Evolutionary conservation across 2,329 filamentous ascomycete genomes (phyloP).

Genomic region (Fusarium nelsonii): DNA sequence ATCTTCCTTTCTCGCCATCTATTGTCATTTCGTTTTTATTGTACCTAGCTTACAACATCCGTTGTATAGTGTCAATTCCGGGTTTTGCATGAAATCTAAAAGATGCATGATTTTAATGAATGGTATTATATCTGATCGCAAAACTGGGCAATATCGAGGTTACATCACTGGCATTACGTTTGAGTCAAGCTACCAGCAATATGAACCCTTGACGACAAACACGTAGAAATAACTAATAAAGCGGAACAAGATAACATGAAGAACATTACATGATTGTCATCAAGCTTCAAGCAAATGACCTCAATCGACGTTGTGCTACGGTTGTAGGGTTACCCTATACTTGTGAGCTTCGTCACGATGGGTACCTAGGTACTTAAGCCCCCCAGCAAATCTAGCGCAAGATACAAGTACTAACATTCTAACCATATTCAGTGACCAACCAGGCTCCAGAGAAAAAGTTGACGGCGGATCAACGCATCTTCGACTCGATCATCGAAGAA

Average conservation of each 20-base stretch:
- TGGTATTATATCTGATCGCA: too few relatives aligned
- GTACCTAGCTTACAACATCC: too few relatives aligned
- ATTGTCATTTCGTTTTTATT: too few relatives aligned
- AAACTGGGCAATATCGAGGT: too few relatives aligned
- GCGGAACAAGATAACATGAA: neutral
- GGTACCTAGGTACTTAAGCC: neutral
- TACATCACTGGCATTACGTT: too few relatives aligned
- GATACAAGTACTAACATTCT: slow-evolving; percentile 2
- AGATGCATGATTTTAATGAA: too few relatives aligned
- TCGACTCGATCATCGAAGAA: slow-evolving; percentile 5
- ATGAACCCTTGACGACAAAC: too few relatives aligned
- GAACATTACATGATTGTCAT: neutral
- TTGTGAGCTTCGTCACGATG: neutral
- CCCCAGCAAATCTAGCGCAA: neutral
- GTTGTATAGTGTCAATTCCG: too few relatives aligned
- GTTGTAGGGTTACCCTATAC: neutral
- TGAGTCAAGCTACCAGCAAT: too few relatives aligned
- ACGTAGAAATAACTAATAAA: too few relatives aligned
- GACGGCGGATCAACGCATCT: slow-evolving; percentile 22
- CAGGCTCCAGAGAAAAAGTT: slow-evolving; percentile 33
- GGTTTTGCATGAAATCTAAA: neutral
- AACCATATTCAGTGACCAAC: slow-evolving; percentile 5
- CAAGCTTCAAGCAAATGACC: neutral
- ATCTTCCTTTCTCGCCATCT: neutral
- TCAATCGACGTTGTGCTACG: neutral